Conservation (phyloP, 805 yeast genomes). For the Wickerhamiella bombiphila region DNA sequence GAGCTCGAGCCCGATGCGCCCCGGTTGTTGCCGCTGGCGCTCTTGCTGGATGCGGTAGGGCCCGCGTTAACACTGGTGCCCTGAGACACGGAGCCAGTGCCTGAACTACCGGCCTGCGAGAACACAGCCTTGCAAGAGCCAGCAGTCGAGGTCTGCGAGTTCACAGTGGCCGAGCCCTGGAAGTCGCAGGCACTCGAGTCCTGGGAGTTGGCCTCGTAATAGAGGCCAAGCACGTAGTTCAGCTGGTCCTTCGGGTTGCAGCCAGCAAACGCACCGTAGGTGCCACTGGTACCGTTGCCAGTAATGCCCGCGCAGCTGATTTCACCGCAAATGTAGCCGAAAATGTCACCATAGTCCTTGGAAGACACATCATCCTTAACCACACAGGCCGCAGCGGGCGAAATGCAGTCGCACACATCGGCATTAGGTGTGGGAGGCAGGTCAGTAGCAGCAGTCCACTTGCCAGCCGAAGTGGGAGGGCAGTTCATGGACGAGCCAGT, state of each 20-base stretch:
- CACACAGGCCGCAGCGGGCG: conserved; percentile 41
- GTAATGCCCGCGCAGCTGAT: conserved; percentile 48
- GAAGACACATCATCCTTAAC: conserved; percentile 36
- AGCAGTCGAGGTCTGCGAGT: conserved; percentile 28
- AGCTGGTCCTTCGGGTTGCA: conserved; percentile 60
- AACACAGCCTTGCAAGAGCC: conserved; percentile 38
- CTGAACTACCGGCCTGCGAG: conserved; percentile 53
- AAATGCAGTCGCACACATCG: conserved; percentile 50
- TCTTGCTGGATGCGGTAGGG: conserved; percentile 6
- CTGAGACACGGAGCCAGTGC: conserved; percentile 37
- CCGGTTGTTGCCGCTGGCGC: conserved; percentile 1
- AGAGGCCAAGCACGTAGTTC: conserved; percentile 49
- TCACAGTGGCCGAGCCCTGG: conserved; percentile 49
- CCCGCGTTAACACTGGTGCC: conserved; percentile 18
- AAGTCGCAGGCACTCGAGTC: conserved; percentile 50
- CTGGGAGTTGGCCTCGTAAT: conserved; percentile 37
- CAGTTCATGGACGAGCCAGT: conserved; percentile 28
- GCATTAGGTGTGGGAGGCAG: conserved; percentile 71
- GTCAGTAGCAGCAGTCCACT: conserved; percentile 53
- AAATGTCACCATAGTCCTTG: conserved; percentile 47
- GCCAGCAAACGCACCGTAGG: conserved; percentile 59
- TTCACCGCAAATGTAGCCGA: conserved; percentile 40
- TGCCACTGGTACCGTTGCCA: conserved; percentile 48
- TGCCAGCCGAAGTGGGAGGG: conserved; percentile 32
- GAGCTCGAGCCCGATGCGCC: conserved; percentile 10